These are phyloP conservation scores for Murraya paniculata DNA, from an alignment of 345 rosid genomes.

Conservation along the genomic window DNA sequence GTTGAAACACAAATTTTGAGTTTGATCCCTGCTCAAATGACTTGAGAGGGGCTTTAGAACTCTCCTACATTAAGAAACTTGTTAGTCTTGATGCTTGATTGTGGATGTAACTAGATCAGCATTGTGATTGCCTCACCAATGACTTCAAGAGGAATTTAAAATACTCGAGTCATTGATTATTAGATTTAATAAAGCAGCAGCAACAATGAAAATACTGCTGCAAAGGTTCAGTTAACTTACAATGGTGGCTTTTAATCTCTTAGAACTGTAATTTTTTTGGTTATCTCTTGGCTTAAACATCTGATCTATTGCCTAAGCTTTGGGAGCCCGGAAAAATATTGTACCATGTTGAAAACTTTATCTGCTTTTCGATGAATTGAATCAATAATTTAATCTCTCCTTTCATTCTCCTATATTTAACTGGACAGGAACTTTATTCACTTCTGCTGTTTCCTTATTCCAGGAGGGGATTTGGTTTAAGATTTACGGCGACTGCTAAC, in stretches of 20 bases:
- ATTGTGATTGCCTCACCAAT: background rate
- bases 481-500: background rate
- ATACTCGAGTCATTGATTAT: background rate
- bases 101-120: background rate
- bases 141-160: background rate
- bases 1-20: background rate
- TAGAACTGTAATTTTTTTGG: background rate
- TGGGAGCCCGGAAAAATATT: background rate
- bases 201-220: background rate
- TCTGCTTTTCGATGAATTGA: background rate
- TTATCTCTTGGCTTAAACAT: background rate
- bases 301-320: background rate
- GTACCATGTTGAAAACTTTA: background rate
- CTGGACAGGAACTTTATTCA: background rate
- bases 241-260: background rate
- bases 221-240: background rate
- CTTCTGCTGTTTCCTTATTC: background rate
- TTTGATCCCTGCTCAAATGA: background rate
- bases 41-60: background rate
- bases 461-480: background rate
- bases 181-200: background rate
- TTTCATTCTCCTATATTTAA: background rate
- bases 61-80: background rate
- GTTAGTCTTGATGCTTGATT: background rate
- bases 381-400: background rate